Evolutionary conservation across 2,329 filamentous ascomycete genomes (phyloP).

Genomic region (Colletotrichum coccodes): DNA sequence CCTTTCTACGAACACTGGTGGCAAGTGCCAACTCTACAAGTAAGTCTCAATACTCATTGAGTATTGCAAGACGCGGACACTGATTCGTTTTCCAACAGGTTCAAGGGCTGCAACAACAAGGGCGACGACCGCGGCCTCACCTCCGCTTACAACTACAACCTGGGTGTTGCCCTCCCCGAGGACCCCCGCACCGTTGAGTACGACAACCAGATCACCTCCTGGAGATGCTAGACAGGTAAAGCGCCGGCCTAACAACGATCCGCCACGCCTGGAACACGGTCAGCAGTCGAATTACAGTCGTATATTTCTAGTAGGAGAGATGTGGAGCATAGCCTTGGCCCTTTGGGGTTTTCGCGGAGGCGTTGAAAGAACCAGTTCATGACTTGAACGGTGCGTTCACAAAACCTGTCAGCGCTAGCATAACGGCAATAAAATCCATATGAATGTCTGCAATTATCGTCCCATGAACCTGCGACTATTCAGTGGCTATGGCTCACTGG

Average conservation of each 20-base stretch:
- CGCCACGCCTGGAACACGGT: not conserved
- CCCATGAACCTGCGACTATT: not conserved
- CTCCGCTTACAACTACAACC: constrained; percentile 24
- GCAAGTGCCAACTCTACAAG: constrained; percentile 28
- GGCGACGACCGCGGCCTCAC: constrained; percentile 28
- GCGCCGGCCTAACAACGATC: not conserved
- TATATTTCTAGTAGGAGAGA: not conserved
- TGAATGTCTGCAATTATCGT: not conserved
- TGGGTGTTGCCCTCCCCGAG: constrained; percentile 8
- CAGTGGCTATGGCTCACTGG: not conserved
- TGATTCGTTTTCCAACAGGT: not conserved
- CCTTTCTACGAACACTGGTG: constrained; percentile 24
- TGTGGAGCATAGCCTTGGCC: too few species aligned
- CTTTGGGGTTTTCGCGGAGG: too few species aligned
- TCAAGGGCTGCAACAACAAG: constrained; percentile 26
- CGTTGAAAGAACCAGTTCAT: too few species aligned
- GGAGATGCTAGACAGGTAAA: constrained; percentile 11
- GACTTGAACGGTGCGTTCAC: too few species aligned
- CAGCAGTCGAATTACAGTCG: not conserved
- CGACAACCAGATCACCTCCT: constrained; percentile 25
- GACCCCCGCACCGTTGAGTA: constrained; percentile 26
- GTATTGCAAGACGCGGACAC: not conserved
- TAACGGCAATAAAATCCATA: too few species aligned
- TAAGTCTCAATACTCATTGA: too few species aligned
- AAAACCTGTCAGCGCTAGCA: too few species aligned